Percentiles rank a stretch among this genome's conserved stretches.
phyloP scores from a whole-genome alignment of 2,329 filamentous ascomycete species.

The Fusarium scirpi region DNA sequence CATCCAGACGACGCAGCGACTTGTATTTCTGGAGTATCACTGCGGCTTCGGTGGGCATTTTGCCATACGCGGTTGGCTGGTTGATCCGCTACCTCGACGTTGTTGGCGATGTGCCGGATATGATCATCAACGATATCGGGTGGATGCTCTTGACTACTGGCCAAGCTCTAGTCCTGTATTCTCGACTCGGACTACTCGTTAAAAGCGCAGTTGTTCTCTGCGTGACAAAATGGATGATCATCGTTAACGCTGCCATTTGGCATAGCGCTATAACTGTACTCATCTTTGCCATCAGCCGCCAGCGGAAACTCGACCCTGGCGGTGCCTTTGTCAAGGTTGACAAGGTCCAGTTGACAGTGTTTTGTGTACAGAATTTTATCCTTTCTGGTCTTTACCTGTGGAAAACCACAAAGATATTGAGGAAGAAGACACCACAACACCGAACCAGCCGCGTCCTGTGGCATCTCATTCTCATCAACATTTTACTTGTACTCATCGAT shows the following conservation, averaged over 20 bases:
- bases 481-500: conserved; percentile 58
- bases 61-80: conserved; percentile 33
- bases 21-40: conserved; percentile 36
- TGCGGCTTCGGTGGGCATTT: conserved; percentile 23
- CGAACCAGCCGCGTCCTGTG: conserved; percentile 32
- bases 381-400: conserved; percentile 36
- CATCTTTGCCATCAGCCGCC: conserved; percentile 19
- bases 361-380: conserved; percentile 33
- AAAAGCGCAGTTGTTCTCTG: conserved; percentile 11
- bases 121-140: conserved; percentile 28
- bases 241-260: conserved; percentile 31
- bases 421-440: conserved; percentile 9
- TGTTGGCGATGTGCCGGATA: conserved; percentile 11
- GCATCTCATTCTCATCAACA: conserved; percentile 52
- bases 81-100: conserved; percentile 28
- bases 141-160: conserved; percentile 39
- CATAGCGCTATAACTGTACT: conserved; percentile 29
- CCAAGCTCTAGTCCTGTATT: conserved; percentile 37
- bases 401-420: conserved; percentile 30
- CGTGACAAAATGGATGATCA: conserved; percentile 29
- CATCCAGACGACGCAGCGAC: conserved; percentile 26
- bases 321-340: conserved; percentile 12
- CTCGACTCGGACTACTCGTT: conserved; percentile 30
- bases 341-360: conserved; percentile 31
- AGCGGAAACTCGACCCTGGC: conserved; percentile 10